Percentiles rank a stretch among this genome's conserved stretches.
Conservation (phyloP, 2,329 filamentous ascomycete genomes). For the Trichophyton rubrum region DNA sequence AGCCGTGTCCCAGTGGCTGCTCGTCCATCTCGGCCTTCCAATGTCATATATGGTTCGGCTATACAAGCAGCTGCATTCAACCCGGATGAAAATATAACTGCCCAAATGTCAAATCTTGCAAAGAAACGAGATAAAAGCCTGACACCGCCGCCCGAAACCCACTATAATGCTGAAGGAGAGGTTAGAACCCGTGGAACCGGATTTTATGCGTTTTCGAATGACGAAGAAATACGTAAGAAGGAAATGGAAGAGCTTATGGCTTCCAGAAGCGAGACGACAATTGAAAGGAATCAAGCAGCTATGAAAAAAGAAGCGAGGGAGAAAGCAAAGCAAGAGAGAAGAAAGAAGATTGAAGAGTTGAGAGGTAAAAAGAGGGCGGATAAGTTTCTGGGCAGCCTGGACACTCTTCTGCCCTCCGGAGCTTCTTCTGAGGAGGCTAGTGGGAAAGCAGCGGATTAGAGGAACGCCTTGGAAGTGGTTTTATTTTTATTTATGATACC, state of each 20-base stretch:
- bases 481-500: conserved; percentile 6
- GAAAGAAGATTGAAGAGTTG: conserved; percentile 37
- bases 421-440: neutral
- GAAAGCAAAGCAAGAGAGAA: conserved; percentile 49
- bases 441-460: neutral
- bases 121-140: conserved; percentile 63
- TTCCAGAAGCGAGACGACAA: conserved; percentile 57
- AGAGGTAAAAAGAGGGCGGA: conserved; percentile 58
- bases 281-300: conserved; percentile 44
- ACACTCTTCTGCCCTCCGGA: conserved; percentile 16
- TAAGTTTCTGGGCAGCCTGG: conserved; percentile 52
- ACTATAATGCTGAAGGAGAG: conserved; percentile 79
- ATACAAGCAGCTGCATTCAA: conserved; percentile 77
- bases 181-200: conserved; percentile 77
- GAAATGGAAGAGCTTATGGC: conserved; percentile 67
- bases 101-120: conserved; percentile 67
- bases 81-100: conserved; percentile 50
- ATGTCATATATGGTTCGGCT: conserved; percentile 72
- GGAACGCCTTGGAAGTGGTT: neutral
- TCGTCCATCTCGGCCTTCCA: conserved; percentile 45
- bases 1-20: conserved; percentile 15
- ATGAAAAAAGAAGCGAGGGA: conserved; percentile 47
- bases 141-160: conserved; percentile 66
- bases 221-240: conserved; percentile 51
- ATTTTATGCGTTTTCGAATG: conserved; percentile 78